These are phyloP conservation scores for Umbelopsis sp. DNA, from an alignment of 192 early-diverging fungal species.

Conservation along the genomic window DNA sequence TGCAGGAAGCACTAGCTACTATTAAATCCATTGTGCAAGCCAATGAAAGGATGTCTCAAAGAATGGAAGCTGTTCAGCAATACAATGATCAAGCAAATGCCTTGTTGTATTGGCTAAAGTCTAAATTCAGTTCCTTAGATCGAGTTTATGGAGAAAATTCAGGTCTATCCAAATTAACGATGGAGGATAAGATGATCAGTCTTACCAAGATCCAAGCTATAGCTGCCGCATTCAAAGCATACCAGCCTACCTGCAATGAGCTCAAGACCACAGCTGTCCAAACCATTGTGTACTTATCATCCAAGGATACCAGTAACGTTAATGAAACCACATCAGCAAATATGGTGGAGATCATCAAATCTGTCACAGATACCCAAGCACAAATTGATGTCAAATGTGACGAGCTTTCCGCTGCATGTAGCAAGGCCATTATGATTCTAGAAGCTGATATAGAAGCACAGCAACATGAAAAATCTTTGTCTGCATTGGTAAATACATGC, in stretches of 20 bases:
- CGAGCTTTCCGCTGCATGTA: background rate
- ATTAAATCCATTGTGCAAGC: conserved; percentile 13
- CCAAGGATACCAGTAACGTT: background rate
- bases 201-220: background rate
- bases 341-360: background rate
- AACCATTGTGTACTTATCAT: background rate
- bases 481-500: background rate
- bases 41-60: background rate
- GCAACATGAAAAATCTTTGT: conserved; percentile 3
- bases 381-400: background rate
- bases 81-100: conserved; percentile 9
- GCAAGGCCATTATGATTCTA: background rate
- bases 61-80: background rate
- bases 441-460: background rate
- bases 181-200: background rate
- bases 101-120: background rate
- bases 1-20: background rate
- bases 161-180: background rate
- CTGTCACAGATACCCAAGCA: background rate
- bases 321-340: background rate
- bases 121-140: background rate
- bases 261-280: background rate
- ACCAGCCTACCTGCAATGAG: background rate
- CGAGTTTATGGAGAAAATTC: background rate
- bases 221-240: background rate